phyloP scores from a whole-genome alignment of 495 filamentous ascomycete species.

The Talaromyces nanjingensis region DNA sequence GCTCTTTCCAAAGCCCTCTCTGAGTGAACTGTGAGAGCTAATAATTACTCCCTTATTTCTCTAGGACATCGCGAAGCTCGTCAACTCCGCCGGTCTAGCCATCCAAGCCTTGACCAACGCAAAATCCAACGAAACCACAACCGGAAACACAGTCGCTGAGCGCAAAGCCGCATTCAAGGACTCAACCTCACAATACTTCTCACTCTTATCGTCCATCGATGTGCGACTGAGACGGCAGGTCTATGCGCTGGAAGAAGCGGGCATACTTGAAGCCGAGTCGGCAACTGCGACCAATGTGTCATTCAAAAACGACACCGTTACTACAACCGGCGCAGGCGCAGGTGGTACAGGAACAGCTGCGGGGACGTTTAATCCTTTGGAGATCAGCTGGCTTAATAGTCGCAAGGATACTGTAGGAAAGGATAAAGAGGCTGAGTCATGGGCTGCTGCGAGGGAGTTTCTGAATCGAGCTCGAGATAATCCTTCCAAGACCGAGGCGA shows the following conservation, averaged over 20 bases:
- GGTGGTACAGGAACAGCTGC: slow-evolving; percentile 15
- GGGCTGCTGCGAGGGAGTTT: slow-evolving; percentile 52
- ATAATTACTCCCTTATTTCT: not conserved
- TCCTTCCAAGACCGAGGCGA: slow-evolving; percentile 18
- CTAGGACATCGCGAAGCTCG: slow-evolving; percentile 52
- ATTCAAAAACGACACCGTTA: slow-evolving; percentile 15
- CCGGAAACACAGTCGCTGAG: slow-evolving; percentile 37
- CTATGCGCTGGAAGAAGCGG: slow-evolving; percentile 69
- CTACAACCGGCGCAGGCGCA: slow-evolving; percentile 5
- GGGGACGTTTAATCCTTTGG: slow-evolving; percentile 39
- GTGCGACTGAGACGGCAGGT: slow-evolving; percentile 70
- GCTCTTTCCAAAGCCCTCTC: not conserved
- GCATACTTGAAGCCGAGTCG: slow-evolving; percentile 50
- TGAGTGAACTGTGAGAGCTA: not conserved
- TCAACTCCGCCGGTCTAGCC: slow-evolving; percentile 61
- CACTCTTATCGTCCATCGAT: slow-evolving; percentile 61
- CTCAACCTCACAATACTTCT: slow-evolving; percentile 59
- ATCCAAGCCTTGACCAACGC: slow-evolving; percentile 60
- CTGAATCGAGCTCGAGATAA: slow-evolving; percentile 31
- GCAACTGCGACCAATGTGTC: slow-evolving; percentile 11
- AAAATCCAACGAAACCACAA: slow-evolving; percentile 23
- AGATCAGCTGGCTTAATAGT: slow-evolving; percentile 82
- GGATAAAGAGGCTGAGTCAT: slow-evolving; percentile 73
- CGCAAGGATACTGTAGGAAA: slow-evolving; percentile 67
- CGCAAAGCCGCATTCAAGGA: slow-evolving; percentile 54